Conservation (phyloP, 331 rosid species). For the Arachis monticola region DNA sequence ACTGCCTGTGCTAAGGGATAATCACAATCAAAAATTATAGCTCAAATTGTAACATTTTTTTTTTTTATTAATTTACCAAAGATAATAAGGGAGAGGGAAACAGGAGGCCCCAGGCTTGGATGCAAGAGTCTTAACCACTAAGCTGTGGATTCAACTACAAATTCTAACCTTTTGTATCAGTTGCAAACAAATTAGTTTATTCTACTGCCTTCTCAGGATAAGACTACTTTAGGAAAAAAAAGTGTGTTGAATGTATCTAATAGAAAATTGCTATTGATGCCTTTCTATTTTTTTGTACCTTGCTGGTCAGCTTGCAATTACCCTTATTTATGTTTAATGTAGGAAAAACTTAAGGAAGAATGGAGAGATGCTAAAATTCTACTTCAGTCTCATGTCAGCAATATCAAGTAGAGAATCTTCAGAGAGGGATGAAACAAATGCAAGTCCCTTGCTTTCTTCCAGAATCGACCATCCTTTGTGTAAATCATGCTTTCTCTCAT, state of each 20-base stretch:
- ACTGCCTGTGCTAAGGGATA: background rate
- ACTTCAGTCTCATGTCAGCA: conserved; percentile 45
- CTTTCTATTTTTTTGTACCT: conserved; percentile 32
- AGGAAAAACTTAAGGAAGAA: conserved; percentile 79
- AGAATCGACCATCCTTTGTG: conserved; percentile 69
- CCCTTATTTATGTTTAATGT: conserved; percentile 34
- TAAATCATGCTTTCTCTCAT: conserved; percentile 60
- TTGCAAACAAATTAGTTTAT: conserved; percentile 20
- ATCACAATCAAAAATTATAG: background rate
- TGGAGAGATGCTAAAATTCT: conserved; percentile 61
- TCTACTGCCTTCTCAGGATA: background rate
- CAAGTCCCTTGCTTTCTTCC: conserved; percentile 58
- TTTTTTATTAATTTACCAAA: too few species aligned
- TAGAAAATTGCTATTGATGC: conserved; percentile 4
- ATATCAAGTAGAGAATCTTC: conserved; percentile 47
- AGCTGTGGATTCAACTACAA: too few species aligned
- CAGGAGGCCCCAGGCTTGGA: too few species aligned
- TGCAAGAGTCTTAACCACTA: too few species aligned
- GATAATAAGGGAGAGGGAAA: too few species aligned
- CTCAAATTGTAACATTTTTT: too few species aligned
- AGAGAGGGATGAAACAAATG: conserved; percentile 43
- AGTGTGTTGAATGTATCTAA: too few species aligned
- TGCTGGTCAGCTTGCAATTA: conserved; percentile 9
- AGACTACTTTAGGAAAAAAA: too few species aligned
- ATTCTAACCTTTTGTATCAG: background rate